Percentiles rank a stretch among this genome's conserved stretches.
phyloP scores from a whole-genome alignment of 2,329 filamentous ascomycete species.

The Aspergillus uvarum region DNA sequence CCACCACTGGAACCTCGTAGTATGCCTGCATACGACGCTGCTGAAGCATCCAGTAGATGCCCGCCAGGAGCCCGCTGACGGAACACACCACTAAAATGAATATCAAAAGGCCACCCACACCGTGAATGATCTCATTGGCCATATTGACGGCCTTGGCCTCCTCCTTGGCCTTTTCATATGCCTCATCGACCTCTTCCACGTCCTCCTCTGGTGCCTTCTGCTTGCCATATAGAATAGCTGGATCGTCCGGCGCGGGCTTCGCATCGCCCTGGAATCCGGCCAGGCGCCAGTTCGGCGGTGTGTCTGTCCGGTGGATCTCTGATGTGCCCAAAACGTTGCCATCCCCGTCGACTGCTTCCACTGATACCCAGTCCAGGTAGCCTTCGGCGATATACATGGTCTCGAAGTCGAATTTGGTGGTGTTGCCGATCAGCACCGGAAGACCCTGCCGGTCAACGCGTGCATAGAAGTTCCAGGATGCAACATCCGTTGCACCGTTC shows the following conservation, averaged over 20 bases:
- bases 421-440: conserved; percentile 26
- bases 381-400: conserved; percentile 34
- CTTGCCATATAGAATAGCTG: conserved; percentile 20
- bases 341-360: conserved; percentile 29
- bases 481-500: conserved; percentile 53
- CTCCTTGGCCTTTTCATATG: conserved; percentile 19
- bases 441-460: conserved; percentile 22
- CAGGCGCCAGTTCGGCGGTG: conserved; percentile 31
- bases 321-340: conserved; percentile 31
- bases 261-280: conserved; percentile 29
- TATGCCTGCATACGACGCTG: conserved; percentile 28
- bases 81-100: conserved; percentile 28
- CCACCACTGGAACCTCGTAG: conserved; percentile 31
- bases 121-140: conserved; percentile 34
- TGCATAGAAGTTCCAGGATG: conserved; percentile 38
- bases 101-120: conserved; percentile 30
- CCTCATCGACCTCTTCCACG: conserved; percentile 5
- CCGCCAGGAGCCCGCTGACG: conserved; percentile 24
- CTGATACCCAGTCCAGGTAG: conserved; percentile 33
- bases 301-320: conserved; percentile 22
- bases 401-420: conserved; percentile 38
- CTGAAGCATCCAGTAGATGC: conserved; percentile 22
- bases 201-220: conserved; percentile 20
- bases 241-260: conserved; percentile 29
- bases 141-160: conserved; percentile 29